Evolutionary conservation across 2,329 filamentous ascomycete species (phyloP), one percentile per base, ranked within the genome.

Genomic region (Alternaria consortialis): DNA sequence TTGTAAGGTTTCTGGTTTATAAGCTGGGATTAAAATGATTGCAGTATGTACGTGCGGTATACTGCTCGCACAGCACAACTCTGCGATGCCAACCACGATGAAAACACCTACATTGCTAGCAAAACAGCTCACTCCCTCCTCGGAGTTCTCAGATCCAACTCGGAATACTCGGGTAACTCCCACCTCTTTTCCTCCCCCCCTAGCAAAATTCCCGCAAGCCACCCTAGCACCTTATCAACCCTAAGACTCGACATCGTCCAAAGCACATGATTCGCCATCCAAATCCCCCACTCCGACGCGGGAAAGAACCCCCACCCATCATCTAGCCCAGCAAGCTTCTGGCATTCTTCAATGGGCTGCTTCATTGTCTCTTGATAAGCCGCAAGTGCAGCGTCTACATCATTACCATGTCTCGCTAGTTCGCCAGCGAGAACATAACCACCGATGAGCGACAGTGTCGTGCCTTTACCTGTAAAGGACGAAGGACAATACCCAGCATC

Each of bases 401-500:
- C 56, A 9, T 54, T 42, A 1, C 54, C 37, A 12, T 62, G 40
- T 32, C 53, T 54, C 5, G 63, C 58, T 2, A 80, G 32, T 53
- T 80, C 78, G 2, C 77, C 78, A 1, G 79, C 77, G n/a, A 81
- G 58, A 0, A 79, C 62, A 47, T 80, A 81, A 0, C 74, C 74
- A 0, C 80, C 80, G 4, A 77, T 59, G 7, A 81, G 70, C 2
- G 79, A 76, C 1, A 77, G 65, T 9, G 71, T 75, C 1, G 71
- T 71, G 0, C 74, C 73, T 31, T 68, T 59, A 1, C 71, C 72
- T 13, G 69, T 71, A 1, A 71, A 70, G 9, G 71, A 66, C 5
- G 52, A 59, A 36, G 43, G 69, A 63, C 40, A 78, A 54, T 77
- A 77, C 0, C 71, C 79, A 0, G 87, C 84, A 63, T 89, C 86